Conservation (phyloP, 306 rosid species). For the Fagus crenata region DNA sequence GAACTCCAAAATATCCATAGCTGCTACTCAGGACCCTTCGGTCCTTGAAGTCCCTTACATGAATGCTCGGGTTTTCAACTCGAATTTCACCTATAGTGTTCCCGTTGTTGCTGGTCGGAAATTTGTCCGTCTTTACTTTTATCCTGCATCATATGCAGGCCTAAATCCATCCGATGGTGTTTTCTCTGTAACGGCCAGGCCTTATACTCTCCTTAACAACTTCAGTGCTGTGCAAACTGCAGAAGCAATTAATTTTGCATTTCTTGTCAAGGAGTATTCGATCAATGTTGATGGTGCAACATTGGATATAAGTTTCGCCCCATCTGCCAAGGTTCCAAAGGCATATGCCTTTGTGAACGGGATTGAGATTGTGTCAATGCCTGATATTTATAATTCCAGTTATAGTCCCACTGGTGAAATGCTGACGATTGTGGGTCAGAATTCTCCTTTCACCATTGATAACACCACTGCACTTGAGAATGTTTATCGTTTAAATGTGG, state of each 20-base stretch:
- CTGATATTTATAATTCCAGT: constrained; percentile 54
- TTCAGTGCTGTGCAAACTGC: constrained; percentile 71
- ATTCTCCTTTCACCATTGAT: constrained; percentile 39
- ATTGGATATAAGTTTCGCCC: constrained; percentile 64
- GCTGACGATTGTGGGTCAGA: constrained; percentile 49
- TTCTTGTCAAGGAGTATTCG: constrained; percentile 56
- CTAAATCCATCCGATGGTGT: constrained; percentile 53
- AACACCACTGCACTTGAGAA: constrained; percentile 71
- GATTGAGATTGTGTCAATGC: constrained; percentile 83
- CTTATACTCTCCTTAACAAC: constrained; percentile 65
- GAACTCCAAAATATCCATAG: constrained; percentile 36
- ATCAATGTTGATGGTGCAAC: constrained; percentile 60
- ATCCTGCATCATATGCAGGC: constrained; percentile 55
- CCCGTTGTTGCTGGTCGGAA: constrained; percentile 78
- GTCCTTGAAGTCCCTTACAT: constrained; percentile 70
- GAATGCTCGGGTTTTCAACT: constrained; percentile 65
- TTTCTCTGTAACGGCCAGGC: constrained; percentile 52
- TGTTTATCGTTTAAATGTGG: constrained; percentile 77
- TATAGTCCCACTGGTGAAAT: constrained; percentile 47
- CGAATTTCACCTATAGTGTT: constrained; percentile 59
- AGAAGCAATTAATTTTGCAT: constrained; percentile 55
- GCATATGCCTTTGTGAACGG: constrained; percentile 83
- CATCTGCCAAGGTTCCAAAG: constrained; percentile 54
- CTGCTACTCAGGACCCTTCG: constrained; percentile 68
- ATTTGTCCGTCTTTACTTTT: constrained; percentile 72